Percentiles rank a stretch among this genome's conserved stretches.
Evolutionary conservation across 78 protist genomes (phyloP).

Genomic region (Dictyostelium capitatum): DNA sequence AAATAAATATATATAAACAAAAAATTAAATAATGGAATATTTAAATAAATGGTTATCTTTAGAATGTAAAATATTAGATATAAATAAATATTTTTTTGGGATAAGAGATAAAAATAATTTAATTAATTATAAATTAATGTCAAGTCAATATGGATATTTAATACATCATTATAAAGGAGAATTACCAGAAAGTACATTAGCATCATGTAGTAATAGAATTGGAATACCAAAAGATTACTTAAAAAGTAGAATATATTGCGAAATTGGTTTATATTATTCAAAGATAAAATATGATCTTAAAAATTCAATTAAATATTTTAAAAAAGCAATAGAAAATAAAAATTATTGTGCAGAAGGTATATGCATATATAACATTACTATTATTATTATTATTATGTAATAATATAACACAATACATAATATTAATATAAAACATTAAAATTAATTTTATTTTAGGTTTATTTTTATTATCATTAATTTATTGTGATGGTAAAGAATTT

Average conservation of each 20-base stretch:
- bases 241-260: constrained; percentile 20
- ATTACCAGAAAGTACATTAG: neutral
- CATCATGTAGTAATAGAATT: constrained; percentile 6
- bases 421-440: neutral
- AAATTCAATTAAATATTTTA: neutral
- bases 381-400: no score
- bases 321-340: neutral
- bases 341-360: neutral
- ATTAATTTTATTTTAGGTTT: neutral
- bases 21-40: constrained; percentile 3
- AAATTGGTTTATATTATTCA: constrained; percentile 7
- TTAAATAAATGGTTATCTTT: constrained; percentile 25
- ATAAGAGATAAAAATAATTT: constrained; percentile 10
- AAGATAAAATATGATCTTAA: neutral
- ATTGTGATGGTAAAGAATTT: constrained; percentile 1
- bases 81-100: constrained; percentile 36
- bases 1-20: neutral
- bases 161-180: neutral
- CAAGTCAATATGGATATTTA: constrained; percentile 15
- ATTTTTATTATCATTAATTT: constrained; percentile 6
- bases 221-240: constrained; percentile 25
- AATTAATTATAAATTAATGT: constrained; percentile 16
- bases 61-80: constrained; percentile 3
- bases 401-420: neutral
- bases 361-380: no score